Evolutionary conservation across 805 yeast genomes (phyloP).

Genomic region (Hermanozyma aechmeae): DNA sequence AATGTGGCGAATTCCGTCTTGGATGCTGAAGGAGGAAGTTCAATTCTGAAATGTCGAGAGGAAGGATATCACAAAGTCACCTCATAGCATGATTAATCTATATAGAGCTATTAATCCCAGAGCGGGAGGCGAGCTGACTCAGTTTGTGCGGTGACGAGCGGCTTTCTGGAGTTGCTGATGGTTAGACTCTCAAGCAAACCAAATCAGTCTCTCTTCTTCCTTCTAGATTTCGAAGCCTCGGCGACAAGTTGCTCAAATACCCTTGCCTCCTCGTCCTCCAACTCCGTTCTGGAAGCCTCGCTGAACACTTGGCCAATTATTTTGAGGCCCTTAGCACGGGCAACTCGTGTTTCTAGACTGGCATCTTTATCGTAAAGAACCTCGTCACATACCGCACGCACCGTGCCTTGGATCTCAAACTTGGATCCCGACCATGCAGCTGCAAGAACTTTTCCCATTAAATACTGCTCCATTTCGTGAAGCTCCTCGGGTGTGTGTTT

Average conservation of each 20-base stretch:
- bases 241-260: conserved; percentile 65
- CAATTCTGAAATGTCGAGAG: no score
- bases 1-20: no score
- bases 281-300: conserved; percentile 50
- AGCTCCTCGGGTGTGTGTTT: conserved; percentile 47
- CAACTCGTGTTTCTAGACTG: conserved; percentile 34
- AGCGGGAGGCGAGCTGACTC: no score
- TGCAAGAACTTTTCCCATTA: conserved; percentile 71
- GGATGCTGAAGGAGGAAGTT: no score
- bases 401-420: conserved; percentile 66
- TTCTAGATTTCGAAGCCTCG: conserved; percentile 34
- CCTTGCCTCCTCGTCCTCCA: conserved; percentile 68
- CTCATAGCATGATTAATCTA: no score
- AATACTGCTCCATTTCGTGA: conserved; percentile 62
- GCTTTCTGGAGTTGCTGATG: no score
- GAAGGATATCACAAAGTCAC: no score
- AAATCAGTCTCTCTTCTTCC: conserved; percentile 15
- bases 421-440: conserved; percentile 83
- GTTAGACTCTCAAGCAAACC: neutral
- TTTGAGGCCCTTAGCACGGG: conserved; percentile 55
- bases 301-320: conserved; percentile 57
- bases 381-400: conserved; percentile 61
- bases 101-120: no score
- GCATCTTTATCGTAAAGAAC: conserved; percentile 51
- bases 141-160: no score